Evolutionary conservation across 2,329 filamentous ascomycete species (phyloP), one percentile per base, ranked within the genome.

Genomic region (Talaromyces pinophilus): DNA sequence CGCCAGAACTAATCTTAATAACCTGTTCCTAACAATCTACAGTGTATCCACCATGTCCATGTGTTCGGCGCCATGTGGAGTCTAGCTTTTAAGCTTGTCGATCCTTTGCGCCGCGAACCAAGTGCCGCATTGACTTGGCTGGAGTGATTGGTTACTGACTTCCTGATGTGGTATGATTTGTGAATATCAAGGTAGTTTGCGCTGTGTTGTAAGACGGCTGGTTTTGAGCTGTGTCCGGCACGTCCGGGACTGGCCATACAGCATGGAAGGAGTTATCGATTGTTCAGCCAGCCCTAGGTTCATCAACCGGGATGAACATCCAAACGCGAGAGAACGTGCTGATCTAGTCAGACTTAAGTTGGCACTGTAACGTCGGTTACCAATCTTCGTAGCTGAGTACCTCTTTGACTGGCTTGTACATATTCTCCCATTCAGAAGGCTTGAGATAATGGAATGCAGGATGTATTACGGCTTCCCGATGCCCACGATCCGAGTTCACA

Each of bases 61-160:
- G 17, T 15, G 17, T 57, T 59, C 10, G 17, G 11, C 15, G 5
- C 55, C 55, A 42, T 59, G 55, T 59, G 55, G 35, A 59, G 55
- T 59, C n/a, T 42, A 42, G 55, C 33, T 40, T 59, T 25, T 25
- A 42, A 42, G 55, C 55, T 59, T 59, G 55, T 42, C 38, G 55
- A 42, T 59, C 19, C 19, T 59, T 7, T 42, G n/a, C 35, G 33
- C 19, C 55, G 38, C 22, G 55, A 28, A 42, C 33, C 38, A 40
- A 42, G 35, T 59, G 35, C 33, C 38, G 19, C 17, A 40, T 38
- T 11, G n/a, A 25, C 2, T 17, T 7, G 22, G 13, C 35, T 17
- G 25, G 33, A 4, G 5, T 22, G n/a, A 42, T 40, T 59, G 33
- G 55, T 40, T 38, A 42, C 22, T 42, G 10, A 28, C 15, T 25